Conservation (phyloP, 345 rosid species). For the Eucalyptus sp. region DNA sequence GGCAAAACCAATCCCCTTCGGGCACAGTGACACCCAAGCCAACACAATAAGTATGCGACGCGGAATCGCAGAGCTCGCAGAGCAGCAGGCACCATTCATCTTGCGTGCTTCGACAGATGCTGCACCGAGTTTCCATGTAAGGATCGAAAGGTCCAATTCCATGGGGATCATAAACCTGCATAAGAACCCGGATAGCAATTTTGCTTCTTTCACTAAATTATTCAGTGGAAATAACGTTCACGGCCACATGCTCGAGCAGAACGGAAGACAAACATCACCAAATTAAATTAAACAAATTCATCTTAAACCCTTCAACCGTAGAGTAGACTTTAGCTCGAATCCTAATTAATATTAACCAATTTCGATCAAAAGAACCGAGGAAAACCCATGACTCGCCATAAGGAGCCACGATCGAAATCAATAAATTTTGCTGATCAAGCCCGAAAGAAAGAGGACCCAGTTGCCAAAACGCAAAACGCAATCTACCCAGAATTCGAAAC, state of each 20-base stretch:
- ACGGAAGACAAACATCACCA: neutral
- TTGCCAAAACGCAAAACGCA: neutral
- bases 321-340: neutral
- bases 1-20: slow-evolving; percentile 63
- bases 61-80: slow-evolving; percentile 50
- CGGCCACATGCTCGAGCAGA: neutral
- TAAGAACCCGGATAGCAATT: neutral
- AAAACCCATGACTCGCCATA: neutral
- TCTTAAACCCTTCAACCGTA: neutral
- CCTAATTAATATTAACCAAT: neutral
- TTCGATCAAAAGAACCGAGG: neutral
- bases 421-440: neutral
- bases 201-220: neutral
- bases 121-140: slow-evolving; percentile 22
- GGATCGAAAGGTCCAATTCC: slow-evolving; percentile 30
- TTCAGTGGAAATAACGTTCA: neutral
- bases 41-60: slow-evolving; percentile 48
- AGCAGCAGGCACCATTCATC: slow-evolving; percentile 38
- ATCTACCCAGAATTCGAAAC: neutral
- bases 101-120: slow-evolving; percentile 10
- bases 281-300: neutral
- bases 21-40: slow-evolving; percentile 46
- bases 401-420: neutral
- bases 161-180: slow-evolving; percentile 22
- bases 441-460: neutral